A percentile compares a stretch with the other conserved stretches of the same genome.
Evolutionary conservation across 163 green algal genomes (phyloP).

Genomic region (Scenedesmus sp.): DNA sequence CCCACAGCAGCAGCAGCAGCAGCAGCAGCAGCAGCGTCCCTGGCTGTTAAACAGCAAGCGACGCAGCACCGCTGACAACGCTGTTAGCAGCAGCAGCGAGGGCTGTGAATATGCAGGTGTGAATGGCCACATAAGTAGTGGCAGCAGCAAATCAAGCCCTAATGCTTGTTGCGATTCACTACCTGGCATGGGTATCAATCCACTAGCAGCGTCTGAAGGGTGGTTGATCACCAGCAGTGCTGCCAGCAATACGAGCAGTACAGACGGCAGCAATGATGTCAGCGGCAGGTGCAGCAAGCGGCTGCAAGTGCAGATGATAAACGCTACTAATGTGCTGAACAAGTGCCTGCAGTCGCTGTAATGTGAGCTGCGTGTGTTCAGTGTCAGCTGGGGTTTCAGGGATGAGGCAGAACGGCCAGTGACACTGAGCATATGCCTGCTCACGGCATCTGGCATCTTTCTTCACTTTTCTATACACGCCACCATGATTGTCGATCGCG

Average conservation of each 20-base stretch:
- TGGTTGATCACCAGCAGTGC: background rate
- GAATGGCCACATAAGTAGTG: background rate
- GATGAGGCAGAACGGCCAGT: background rate
- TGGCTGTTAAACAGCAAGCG: background rate
- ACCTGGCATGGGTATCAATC: background rate
- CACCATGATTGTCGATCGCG: background rate
- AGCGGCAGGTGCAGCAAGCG: background rate
- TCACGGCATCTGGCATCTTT: constrained; percentile 10
- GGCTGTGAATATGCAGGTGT: no score
- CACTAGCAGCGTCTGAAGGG: background rate
- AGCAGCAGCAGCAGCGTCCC: background rate
- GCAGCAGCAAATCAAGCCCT: background rate
- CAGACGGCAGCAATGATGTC: background rate
- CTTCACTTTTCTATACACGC: background rate
- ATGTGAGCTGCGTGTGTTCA: background rate
- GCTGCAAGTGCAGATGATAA: background rate
- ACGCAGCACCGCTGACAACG: no score
- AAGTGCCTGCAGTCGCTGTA: background rate
- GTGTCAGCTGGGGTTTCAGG: background rate
- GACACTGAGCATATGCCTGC: background rate
- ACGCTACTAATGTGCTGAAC: background rate
- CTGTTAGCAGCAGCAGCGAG: no score
- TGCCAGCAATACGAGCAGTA: constrained; percentile 10
- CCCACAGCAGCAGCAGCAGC: background rate
- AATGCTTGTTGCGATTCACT: background rate